Evolutionary conservation across 306 rosid species (phyloP).

Genomic region (Dryas octopetala): DNA sequence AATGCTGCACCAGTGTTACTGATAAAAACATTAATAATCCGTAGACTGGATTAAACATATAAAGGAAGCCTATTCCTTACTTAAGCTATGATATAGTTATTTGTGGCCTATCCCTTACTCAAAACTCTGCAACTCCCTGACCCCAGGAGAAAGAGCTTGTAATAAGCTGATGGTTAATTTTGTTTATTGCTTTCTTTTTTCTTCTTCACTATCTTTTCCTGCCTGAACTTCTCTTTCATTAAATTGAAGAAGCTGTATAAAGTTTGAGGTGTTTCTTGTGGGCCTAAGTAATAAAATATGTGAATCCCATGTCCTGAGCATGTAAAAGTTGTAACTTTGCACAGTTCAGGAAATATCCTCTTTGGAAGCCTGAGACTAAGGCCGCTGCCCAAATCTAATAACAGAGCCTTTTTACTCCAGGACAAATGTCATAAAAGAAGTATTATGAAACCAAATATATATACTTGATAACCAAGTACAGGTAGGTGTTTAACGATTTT

Average conservation of each 20-base stretch:
- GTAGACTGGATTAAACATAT: not conserved
- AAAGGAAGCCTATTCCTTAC: not conserved
- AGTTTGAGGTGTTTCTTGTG: not conserved
- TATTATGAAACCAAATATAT: not conserved
- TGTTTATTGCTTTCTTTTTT: not conserved
- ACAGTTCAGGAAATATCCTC: no score
- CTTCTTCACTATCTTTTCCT: not conserved
- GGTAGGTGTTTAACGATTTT: not conserved
- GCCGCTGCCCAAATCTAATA: no score
- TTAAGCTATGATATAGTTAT: not conserved
- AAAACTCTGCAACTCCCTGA: not conserved
- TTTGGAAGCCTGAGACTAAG: no score
- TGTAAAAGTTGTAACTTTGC: not conserved
- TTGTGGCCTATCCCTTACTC: not conserved
- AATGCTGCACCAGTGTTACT: constrained; percentile 9
- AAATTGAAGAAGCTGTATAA: not conserved
- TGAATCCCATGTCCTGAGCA: not conserved
- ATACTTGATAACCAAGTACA: not conserved
- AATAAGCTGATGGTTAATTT: not conserved
- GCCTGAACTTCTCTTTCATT: not conserved
- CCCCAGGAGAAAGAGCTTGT: not conserved
- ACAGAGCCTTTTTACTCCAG: no score
- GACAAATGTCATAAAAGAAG: no score
- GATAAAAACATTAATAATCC: not conserved
- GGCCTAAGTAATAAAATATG: not conserved